Base-by-base conservation (phyloP, 2,329 filamentous ascomycete species). In the Acrodontium crateriforme region DNA sequence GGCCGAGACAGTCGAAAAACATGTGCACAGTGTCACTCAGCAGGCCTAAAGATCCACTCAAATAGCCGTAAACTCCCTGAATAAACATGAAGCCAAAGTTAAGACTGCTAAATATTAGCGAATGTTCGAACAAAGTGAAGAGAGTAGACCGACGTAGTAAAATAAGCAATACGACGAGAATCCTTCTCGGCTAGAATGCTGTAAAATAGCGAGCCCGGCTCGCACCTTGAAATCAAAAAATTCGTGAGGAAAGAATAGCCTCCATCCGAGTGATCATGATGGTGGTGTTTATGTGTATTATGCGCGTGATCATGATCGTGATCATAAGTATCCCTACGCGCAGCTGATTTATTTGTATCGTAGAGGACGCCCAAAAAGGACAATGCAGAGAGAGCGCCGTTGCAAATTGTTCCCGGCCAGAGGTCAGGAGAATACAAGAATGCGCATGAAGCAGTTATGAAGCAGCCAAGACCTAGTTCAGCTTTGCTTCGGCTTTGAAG, bases 11-110 rank as follows among this genome's bases (percentile, higher is more conserved):
- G 56, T 98, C 89, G 45, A 98, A 95, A 47, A 98, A 87, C 89
- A 98, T 98, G 58, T 98, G 89, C 38, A 98, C 89, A 46, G 85
- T 95, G 55, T 98, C 89, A 41, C 84, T 93, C 11, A 98, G 70
- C n/a, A 98, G 66, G 3, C 89, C 89, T 4, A 98, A 62, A 0
- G 89, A 98, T 41, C 92, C 85, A 3, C 84, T 95, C 8, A 89
- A 60, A 45, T 89, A 91, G 26, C 89, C 89, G 48, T 98, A 98
- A 36, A 87, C 83, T 21, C 85, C 79, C 47, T 98, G 89, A 1
- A 98, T 73, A 18, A 80, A 60, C 89, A 98, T 98, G 54, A 98
- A 98, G 5, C 65, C 67, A 43, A 98, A 84, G 50, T 98, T 98
- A 30, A 98, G 69, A 36, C 83, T 92, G 48, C 6, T 10, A 8